Evolutionary conservation across 345 rosid genomes (phyloP).

Genomic region (Lumnitzera littorea): DNA sequence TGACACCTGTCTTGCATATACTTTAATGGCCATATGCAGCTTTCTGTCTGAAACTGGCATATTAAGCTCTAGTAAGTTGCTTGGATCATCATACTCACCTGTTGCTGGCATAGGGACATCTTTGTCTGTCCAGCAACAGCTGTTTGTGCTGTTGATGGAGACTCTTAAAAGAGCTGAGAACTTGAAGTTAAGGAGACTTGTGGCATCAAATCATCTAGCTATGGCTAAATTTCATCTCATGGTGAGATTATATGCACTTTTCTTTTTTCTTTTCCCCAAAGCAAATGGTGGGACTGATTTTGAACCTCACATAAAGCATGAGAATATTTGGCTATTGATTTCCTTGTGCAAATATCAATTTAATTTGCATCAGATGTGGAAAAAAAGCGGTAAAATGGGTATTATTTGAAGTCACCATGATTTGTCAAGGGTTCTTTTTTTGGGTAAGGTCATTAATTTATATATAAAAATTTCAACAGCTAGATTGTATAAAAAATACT

Average conservation of each 20-base stretch:
- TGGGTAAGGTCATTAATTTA: no score
- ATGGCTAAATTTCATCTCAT: constrained; percentile 88
- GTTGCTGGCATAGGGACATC: constrained; percentile 52
- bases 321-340: no score
- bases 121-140: constrained; percentile 79
- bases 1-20: constrained; percentile 94
- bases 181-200: constrained; percentile 65
- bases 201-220: constrained; percentile 91
- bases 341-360: no score
- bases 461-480: no score
- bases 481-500: no score
- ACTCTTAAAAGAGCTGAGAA: constrained; percentile 84
- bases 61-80: constrained; percentile 57
- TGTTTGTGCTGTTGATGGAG: constrained; percentile 74
- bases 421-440: no score
- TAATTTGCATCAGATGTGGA: no score
- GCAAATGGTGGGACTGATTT: background rate
- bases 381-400: no score
- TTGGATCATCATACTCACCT: constrained; percentile 74
- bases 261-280: background rate
- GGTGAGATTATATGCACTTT: constrained; percentile 34
- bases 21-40: constrained; percentile 84
- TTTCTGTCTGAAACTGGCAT: constrained; percentile 79
- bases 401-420: no score
- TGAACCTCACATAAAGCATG: background rate